These are phyloP conservation scores for Xerocomus spinulosus DNA, from an alignment of 768 basidiomycete genomes.

Conservation along the genomic window DNA sequence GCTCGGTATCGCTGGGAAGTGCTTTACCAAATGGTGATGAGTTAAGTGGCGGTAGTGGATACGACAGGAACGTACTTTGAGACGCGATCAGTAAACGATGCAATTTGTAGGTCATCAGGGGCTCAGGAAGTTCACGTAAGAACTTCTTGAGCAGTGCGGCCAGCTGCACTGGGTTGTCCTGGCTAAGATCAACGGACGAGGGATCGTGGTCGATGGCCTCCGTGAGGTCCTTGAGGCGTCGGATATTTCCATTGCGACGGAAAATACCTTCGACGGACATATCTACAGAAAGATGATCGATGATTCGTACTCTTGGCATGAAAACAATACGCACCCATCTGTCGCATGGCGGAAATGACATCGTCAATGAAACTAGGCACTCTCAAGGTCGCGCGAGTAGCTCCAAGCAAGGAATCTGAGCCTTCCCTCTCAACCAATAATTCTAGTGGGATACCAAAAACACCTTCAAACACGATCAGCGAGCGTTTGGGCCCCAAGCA, in stretches of 20 bases:
- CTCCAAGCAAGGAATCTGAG: constrained; percentile 90
- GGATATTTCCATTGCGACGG: constrained; percentile 96
- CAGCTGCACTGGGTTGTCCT: constrained; percentile 95
- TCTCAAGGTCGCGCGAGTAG: constrained; percentile 75
- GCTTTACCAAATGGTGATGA: constrained; percentile 37
- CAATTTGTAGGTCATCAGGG: constrained; percentile 90
- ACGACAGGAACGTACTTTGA: constrained; percentile 58
- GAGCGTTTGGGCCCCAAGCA: constrained; percentile 1
- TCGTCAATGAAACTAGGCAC: constrained; percentile 99
- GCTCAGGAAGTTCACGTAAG: constrained; percentile 93
- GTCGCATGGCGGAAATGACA: constrained; percentile 95
- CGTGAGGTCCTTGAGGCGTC: constrained; percentile 83
- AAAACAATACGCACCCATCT: constrained; percentile 74
- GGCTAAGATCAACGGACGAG: constrained; percentile 82
- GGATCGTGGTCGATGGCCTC: constrained; percentile 96
- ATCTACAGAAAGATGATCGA: constrained; percentile 46
- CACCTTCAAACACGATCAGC: constrained; percentile 47
- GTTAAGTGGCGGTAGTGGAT: constrained; percentile 3
- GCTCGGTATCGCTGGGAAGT: constrained; percentile 70
- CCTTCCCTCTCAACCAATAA: constrained; percentile 91
- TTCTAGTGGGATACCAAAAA: constrained; percentile 92
- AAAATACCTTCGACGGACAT: constrained; percentile 99
- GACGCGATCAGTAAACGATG: constrained; percentile 85
- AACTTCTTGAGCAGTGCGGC: constrained; percentile 97
- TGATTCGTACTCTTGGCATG: background rate